Base-by-base conservation (phyloP, 345 rosid genomes). In the Bruguiera parviflora region DNA sequence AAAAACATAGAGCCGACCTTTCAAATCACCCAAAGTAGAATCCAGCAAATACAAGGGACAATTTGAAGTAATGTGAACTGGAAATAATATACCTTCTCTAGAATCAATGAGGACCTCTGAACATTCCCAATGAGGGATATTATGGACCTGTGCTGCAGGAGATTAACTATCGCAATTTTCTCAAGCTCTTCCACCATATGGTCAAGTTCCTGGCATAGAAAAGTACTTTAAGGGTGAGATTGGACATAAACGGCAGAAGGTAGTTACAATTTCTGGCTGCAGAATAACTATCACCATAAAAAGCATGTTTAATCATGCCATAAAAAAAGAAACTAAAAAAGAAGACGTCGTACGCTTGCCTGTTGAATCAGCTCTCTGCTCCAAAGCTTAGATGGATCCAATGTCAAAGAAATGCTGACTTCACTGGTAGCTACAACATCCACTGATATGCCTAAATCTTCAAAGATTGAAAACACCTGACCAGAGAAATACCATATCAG, bases 371-470 rank as follows among this genome's bases (percentile, higher is more conserved):
- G 86, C 72, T 95, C 99, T 82, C 98, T 86, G 75, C 98, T 89
- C 98, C 99, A 95, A 59, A 95, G 85, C 79, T 90, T 92, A 60
- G 97, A 92, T 2, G 98, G 99, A 83, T 95, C 99, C 72, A 95
- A 66, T 39, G 99, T 95, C 88, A 95, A 74, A 27, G 99, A 95
- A 78, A 95, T 85, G 78, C 98, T 95, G 80, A 95, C 99, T 92
- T 95, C 99, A 82, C 99, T 95, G 43, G 98, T 95, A 66, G 99
- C 99, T 60, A 95, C 99, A 71, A 92, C 99, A 80, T 95, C 99
- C 27, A 95, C 98, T 0, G 98, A 95, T 75, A 95, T 95, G 68
- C 92, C 99, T 75, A 95, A 81, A 31, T 92, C 99, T 78, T 92
- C 98, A 59, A 95, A 95, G 75, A 67, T 95, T n/a, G 97, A 88